These are phyloP conservation scores for Strobilomyces dryophilus DNA, from an alignment of 768 basidiomycete species.

Conservation along the genomic window DNA sequence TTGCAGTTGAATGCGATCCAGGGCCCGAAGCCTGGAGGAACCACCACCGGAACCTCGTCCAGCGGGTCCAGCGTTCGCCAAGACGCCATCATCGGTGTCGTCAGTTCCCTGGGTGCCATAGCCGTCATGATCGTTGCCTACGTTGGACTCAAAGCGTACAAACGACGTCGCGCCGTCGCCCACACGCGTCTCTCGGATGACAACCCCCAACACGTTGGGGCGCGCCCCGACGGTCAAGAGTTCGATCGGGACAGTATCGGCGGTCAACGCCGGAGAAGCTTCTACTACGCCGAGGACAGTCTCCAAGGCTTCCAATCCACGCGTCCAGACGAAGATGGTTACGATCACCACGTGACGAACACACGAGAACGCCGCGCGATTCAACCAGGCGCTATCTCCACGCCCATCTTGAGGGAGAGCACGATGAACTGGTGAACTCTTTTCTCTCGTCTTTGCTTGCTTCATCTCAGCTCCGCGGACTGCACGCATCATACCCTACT, in stretches of 20 bases:
- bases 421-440: conserved; percentile 43
- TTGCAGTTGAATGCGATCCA: conserved; percentile 52
- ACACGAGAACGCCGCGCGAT: conserved; percentile 61
- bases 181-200: conserved; percentile 69
- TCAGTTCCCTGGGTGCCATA: conserved; percentile 75
- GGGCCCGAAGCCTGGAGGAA: conserved; percentile 32
- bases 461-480: conserved; percentile 6
- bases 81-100: conserved; percentile 90
- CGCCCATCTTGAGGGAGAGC: conserved; percentile 75
- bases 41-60: conserved; percentile 16
- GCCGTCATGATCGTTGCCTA: conserved; percentile 68
- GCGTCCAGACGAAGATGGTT: conserved; percentile 35
- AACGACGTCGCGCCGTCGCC: conserved; percentile 61
- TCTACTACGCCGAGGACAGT: conserved; percentile 86
- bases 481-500: conserved; percentile 13
- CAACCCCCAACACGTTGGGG: conserved; percentile 34
- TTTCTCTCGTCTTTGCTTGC: background rate
- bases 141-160: conserved; percentile 66
- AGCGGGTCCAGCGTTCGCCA: conserved; percentile 45
- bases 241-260: conserved; percentile 78
- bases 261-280: conserved; percentile 67
- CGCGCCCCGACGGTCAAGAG: conserved; percentile 60
- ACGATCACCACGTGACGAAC: conserved; percentile 29
- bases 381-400: conserved; percentile 60
- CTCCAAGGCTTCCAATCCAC: conserved; percentile 53